Conservation (phyloP, 2,329 filamentous ascomycete species). For the Beauveria pseudobassiana region DNA sequence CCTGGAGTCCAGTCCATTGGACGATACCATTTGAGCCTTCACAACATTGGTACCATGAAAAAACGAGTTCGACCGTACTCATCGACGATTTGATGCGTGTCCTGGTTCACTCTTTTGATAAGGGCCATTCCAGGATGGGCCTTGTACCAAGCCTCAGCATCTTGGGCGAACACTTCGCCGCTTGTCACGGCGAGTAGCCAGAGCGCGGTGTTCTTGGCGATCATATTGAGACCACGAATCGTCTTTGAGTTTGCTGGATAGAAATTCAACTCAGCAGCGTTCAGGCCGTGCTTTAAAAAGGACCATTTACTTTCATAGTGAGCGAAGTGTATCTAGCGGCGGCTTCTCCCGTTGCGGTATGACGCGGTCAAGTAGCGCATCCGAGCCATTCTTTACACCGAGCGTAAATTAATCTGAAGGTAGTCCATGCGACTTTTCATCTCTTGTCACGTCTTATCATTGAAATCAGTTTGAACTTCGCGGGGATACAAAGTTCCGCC, state of each 20-base stretch:
- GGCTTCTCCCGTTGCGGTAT: background rate
- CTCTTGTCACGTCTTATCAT: background rate
- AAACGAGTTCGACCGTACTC: slow-evolving; percentile 16
- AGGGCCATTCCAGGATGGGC: slow-evolving; percentile 14
- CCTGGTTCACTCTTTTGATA: slow-evolving; percentile 13
- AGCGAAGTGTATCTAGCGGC: background rate
- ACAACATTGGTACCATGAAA: slow-evolving; percentile 17
- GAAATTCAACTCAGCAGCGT: background rate
- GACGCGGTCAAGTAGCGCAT: background rate
- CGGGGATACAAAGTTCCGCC: background rate
- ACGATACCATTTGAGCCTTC: no score
- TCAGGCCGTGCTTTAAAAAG: background rate
- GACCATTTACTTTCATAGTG: background rate
- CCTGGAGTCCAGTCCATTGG: slow-evolving; percentile 14
- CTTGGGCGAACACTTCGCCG: background rate
- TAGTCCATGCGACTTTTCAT: background rate
- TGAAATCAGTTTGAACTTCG: background rate
- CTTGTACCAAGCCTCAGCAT: slow-evolving; percentile 14
- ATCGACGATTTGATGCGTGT: slow-evolving; percentile 15
- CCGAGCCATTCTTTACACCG: background rate
- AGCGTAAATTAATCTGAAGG: background rate
- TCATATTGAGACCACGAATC: background rate
- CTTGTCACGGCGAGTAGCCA: background rate
- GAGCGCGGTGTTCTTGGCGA: background rate
- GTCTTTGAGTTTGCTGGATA: background rate